Base-by-base conservation (phyloP, 257 asterid species). In the Solanum infundibuliforme region DNA sequence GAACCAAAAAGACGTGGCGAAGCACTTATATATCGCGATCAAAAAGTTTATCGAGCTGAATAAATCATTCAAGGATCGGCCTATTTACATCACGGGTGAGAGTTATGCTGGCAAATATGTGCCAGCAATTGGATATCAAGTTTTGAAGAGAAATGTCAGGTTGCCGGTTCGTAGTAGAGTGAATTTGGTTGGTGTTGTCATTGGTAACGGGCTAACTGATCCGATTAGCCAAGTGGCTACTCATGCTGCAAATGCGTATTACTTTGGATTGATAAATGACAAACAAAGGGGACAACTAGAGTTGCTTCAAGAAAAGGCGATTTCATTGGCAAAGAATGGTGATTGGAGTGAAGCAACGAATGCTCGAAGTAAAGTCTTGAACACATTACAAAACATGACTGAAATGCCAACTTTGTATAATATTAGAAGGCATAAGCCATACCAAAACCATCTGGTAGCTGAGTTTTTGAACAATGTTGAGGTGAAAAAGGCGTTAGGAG, bases 131-230 rank as follows among this genome's bases (percentile, higher is more conserved):
- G 99, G 97, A 12, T 95, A 94, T 46, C 92, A 94, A 71, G 90
- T 91, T 25, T 75, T 95, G 91, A 94, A 88, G 76, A 89, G 86
- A 62, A 96, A 94, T 46, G 92, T 93, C 1, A n/a, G 55, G 27
- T 91, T 90, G 86, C 91, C 95, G 0, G 43, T 21, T 8, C 81
- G 85, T 5, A 82, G 86, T 0, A 89, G 90, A 41, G 83, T 97
- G 39, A 95, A 97, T 43, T 83, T 95, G 25, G 92, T 83, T 6
- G 99, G 99, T 1, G 89, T 97, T 8, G 95, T 96, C 1, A 95
- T 95, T 12, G 99, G 99, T 29, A 95, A 97, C 84, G 98, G 98
- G 6, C 76, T 97, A 25, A 97, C 98, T 58, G 98, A 97, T 90
- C 99, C 98, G 0, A 90, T 87, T 38, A 88, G 92, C 13, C 99